A percentile compares a stretch with the other conserved stretches of the same genome.
Conservation (phyloP, 106 monocot species). For the Dendrobium huoshanense region DNA sequence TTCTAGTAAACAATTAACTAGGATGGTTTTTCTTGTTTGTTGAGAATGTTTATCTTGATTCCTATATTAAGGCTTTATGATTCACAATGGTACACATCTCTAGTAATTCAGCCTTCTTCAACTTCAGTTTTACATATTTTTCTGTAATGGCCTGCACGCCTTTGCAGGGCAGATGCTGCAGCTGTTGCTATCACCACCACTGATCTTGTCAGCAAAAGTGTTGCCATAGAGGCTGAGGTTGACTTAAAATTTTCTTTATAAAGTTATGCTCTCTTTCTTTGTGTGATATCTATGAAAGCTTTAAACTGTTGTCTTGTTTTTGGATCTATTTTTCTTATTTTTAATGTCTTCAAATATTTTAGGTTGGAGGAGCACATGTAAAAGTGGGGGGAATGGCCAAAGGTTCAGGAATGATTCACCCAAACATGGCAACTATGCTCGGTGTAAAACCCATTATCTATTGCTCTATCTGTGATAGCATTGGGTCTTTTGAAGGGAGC, state of each 20-base stretch:
- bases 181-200: constrained; percentile 97
- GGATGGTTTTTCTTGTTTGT: neutral
- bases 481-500: neutral
- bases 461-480: neutral
- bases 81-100: neutral
- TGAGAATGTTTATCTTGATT: neutral
- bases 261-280: neutral
- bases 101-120: neutral
- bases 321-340: constrained; percentile 9
- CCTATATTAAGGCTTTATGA: neutral
- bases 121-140: neutral
- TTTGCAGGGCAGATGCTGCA: constrained; percentile 76
- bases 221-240: constrained; percentile 86
- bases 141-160: constrained; percentile 2
- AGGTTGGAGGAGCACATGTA: constrained; percentile 68
- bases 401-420: constrained; percentile 99
- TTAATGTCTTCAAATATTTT: neutral
- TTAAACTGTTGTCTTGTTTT: neutral
- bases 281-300: neutral
- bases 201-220: constrained; percentile 96
- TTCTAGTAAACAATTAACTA: neutral
- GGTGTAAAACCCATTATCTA: constrained; percentile 43
- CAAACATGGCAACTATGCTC: constrained; percentile 99
- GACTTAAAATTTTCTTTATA: neutral
- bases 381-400: constrained; percentile 98